phyloP scores from a whole-genome alignment of 805 yeast species.

The Saccharomycopsis fodiens region DNA sequence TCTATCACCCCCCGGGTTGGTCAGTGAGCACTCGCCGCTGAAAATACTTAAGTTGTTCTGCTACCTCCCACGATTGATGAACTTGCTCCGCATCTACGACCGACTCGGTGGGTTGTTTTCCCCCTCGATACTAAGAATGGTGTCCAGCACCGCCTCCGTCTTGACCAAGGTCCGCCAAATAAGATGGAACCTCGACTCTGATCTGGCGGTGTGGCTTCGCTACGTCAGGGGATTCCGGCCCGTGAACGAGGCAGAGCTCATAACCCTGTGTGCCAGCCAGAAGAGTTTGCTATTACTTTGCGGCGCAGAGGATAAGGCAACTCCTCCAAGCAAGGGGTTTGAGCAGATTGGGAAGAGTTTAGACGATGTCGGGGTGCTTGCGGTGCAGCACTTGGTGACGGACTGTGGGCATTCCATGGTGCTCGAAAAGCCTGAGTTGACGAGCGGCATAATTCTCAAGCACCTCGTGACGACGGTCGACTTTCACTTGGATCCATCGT shows the following conservation, averaged over 20 bases:
- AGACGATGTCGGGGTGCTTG: neutral
- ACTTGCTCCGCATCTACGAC: constrained; percentile 49
- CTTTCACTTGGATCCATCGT: constrained; percentile 53
- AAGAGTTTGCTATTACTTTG: constrained; percentile 48
- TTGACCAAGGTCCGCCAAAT: constrained; percentile 42
- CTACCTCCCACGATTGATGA: constrained; percentile 32
- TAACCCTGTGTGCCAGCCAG: constrained; percentile 30
- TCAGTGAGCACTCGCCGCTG: neutral
- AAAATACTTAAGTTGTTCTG: neutral
- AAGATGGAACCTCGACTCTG: constrained; percentile 63
- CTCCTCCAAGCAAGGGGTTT: constrained; percentile 35
- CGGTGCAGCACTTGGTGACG: constrained; percentile 29
- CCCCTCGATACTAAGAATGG: constrained; percentile 50
- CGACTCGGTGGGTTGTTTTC: constrained; percentile 57
- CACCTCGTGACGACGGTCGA: constrained; percentile 45
- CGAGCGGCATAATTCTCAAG: constrained; percentile 53
- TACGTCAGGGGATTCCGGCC: constrained; percentile 45
- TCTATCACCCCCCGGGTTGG: neutral
- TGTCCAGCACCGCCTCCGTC: constrained; percentile 27
- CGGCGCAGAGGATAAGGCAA: constrained; percentile 50
- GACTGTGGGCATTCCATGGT: constrained; percentile 61
- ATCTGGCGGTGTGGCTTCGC: constrained; percentile 44
- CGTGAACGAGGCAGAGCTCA: constrained; percentile 38
- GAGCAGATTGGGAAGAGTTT: constrained; percentile 29
- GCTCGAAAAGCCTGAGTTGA: constrained; percentile 53